A percentile compares a stretch with the other conserved stretches of the same genome.
phyloP scores from a whole-genome alignment of 495 filamentous ascomycete genomes.

The Pyronema omphalodes region DNA sequence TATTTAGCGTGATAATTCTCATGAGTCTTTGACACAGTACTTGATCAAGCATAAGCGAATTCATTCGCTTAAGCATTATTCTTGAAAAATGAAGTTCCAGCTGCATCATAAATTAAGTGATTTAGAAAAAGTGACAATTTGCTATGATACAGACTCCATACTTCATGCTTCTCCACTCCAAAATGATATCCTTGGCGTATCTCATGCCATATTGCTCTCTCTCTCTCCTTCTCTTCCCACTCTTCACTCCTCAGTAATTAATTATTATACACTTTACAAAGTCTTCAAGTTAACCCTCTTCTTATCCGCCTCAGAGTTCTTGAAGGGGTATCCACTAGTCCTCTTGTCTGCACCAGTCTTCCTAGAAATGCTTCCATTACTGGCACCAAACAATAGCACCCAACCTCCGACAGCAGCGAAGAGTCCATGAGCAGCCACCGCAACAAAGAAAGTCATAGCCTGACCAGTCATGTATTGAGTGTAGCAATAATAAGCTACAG shows the following conservation, averaged over 20 bases:
- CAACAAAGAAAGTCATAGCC: conserved; percentile 37
- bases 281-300: conserved; percentile 31
- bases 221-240: background rate
- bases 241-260: background rate
- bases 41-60: too few relatives aligned
- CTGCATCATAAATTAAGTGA: too few relatives aligned
- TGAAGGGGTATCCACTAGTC: conserved; percentile 66
- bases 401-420: conserved; percentile 49
- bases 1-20: too few relatives aligned
- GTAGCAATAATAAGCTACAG: conserved; percentile 50
- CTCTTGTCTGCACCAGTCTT: conserved; percentile 64
- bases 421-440: conserved; percentile 30
- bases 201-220: too few relatives aligned
- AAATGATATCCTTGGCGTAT: too few relatives aligned
- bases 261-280: background rate
- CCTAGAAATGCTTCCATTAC: conserved; percentile 41
- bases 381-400: conserved; percentile 56
- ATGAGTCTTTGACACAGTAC: too few relatives aligned
- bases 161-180: too few relatives aligned
- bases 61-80: too few relatives aligned
- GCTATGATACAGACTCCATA: too few relatives aligned
- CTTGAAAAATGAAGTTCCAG: too few relatives aligned
- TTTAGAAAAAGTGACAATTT: too few relatives aligned
- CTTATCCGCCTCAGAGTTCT: conserved; percentile 49
- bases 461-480: conserved; percentile 37